A percentile compares a stretch with the other conserved stretches of the same genome.
These are phyloP conservation scores for Arthroderma sp. DNA, from an alignment of 2,329 filamentous ascomycete species.

Conservation along the genomic window DNA sequence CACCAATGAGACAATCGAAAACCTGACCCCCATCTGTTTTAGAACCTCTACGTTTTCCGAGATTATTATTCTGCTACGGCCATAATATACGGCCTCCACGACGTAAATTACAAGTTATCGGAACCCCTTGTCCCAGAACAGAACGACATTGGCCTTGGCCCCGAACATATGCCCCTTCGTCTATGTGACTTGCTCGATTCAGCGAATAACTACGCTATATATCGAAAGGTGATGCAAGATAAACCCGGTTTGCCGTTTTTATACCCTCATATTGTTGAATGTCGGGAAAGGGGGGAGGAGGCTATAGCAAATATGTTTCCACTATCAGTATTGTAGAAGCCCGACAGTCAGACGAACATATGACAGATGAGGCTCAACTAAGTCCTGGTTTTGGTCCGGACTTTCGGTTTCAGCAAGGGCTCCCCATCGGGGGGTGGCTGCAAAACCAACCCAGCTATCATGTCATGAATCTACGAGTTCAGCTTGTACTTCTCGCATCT, in stretches of 20 bases:
- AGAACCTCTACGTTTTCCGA: constrained; percentile 18
- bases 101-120: constrained; percentile 13
- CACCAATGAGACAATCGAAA: not conserved
- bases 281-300: constrained; percentile 5
- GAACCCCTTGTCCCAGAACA: not conserved
- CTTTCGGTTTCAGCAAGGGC: no score
- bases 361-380: no score
- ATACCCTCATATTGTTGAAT: constrained; percentile 24
- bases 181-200: constrained; percentile 18
- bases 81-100: constrained; percentile 24
- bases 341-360: no score
- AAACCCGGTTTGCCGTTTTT: constrained; percentile 28
- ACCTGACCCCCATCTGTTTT: not conserved
- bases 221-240: constrained; percentile 21
- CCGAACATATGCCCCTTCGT: constrained; percentile 9
- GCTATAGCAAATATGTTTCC: constrained; percentile 10
- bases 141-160: not conserved
- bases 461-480: no score
- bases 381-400: no score
- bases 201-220: constrained; percentile 22
- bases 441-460: no score
- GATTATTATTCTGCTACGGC: constrained; percentile 28
- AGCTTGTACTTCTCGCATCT: no score
- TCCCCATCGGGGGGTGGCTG: no score
- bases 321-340: not conserved